These are phyloP conservation scores for Backusella mclennaniae DNA, from an alignment of 192 early-diverging fungal species.

Conservation along the genomic window DNA sequence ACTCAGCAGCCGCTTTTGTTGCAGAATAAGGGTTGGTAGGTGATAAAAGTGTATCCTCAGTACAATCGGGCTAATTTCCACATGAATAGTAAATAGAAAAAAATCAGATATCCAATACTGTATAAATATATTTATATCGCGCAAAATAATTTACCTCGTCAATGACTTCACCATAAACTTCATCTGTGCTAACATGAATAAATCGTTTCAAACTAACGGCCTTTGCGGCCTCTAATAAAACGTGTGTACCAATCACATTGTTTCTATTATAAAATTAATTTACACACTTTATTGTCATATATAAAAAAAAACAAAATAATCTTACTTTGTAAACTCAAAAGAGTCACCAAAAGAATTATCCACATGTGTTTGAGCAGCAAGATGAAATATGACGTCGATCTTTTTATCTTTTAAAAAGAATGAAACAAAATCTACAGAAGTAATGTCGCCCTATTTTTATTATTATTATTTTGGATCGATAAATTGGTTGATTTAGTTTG, in stretches of 20 bases:
- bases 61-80: constrained; percentile 51
- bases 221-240: constrained; percentile 70
- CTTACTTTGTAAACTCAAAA: constrained; percentile 68
- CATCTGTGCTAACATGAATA: constrained; percentile 80
- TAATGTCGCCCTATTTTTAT: constrained; percentile 59
- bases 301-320: not conserved
- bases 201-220: constrained; percentile 54
- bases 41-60: constrained; percentile 60
- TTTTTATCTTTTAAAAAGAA: constrained; percentile 62
- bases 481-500: not conserved
- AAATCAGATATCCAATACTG: not conserved
- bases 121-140: not conserved
- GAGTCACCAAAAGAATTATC: constrained; percentile 86
- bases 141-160: constrained; percentile 37
- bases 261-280: constrained; percentile 33
- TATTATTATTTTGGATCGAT: not conserved
- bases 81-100: not conserved
- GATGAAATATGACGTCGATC: constrained; percentile 73
- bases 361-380: constrained; percentile 82
- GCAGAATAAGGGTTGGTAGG: constrained; percentile 83
- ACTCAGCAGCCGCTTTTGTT: constrained; percentile 85
- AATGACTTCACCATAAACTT: constrained; percentile 78
- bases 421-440: constrained; percentile 58
- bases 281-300: not conserved
- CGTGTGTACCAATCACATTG: constrained; percentile 83